A percentile compares a stretch with the other conserved stretches of the same genome.
Evolutionary conservation across 2,329 filamentous ascomycete genomes (phyloP).

Genomic region (Penicillium palitans): DNA sequence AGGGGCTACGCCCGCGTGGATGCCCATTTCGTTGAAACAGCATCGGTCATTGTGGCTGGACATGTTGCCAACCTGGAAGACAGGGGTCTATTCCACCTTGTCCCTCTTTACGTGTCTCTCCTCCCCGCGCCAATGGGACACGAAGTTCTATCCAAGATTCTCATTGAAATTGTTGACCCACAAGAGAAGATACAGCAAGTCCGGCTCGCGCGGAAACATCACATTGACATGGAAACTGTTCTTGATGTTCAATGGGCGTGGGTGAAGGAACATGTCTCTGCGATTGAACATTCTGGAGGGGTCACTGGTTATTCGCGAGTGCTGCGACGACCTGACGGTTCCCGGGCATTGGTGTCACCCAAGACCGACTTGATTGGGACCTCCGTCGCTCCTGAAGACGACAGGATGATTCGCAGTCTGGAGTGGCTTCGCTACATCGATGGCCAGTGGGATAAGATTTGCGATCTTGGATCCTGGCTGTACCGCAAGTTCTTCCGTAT

Average conservation of each 20-base stretch:
- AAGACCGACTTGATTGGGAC: conserved; percentile 70
- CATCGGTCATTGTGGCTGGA: conserved; percentile 63
- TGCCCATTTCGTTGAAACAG: conserved; percentile 63
- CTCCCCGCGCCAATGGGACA: conserved; percentile 66
- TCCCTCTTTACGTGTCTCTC: conserved; percentile 85
- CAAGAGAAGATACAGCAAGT: conserved; percentile 68
- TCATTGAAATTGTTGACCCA: conserved; percentile 69
- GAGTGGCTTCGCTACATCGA: conserved; percentile 82
- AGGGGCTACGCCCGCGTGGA: conserved; percentile 54
- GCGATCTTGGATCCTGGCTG: conserved; percentile 67
- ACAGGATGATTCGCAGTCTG: conserved; percentile 74
- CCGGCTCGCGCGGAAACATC: conserved; percentile 71
- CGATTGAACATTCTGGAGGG: conserved; percentile 33
- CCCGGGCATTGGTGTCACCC: conserved; percentile 62
- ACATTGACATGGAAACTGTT: conserved; percentile 71
- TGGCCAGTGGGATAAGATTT: conserved; percentile 69
- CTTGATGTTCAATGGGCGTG: conserved; percentile 66
- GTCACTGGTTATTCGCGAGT: conserved; percentile 43
- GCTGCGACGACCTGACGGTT: conserved; percentile 51
- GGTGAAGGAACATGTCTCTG: conserved; percentile 37
- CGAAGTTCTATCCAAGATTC: conserved; percentile 70
- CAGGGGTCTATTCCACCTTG: conserved; percentile 70
- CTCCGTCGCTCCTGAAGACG: conserved; percentile 58
- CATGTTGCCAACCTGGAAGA: conserved; percentile 80
- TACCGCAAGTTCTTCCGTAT: conserved; percentile 82